These are phyloP conservation scores for Rutidosis leptorrhynchoides DNA, from an alignment of 129 eudicot genomes.

Conservation along the genomic window DNA sequence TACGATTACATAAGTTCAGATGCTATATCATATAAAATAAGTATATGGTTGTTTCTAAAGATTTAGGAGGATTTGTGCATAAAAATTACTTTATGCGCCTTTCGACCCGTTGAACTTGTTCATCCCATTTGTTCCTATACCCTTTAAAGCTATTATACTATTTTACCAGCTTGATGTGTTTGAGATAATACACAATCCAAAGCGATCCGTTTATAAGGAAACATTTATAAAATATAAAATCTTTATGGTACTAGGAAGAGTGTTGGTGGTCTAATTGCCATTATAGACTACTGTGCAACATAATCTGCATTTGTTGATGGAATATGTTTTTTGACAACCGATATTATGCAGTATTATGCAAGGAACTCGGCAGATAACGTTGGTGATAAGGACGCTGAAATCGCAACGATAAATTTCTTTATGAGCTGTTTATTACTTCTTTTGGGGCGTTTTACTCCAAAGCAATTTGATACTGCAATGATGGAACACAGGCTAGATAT, in stretches of 20 bases:
- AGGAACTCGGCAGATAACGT: slow-evolving; percentile 44
- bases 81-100: neutral
- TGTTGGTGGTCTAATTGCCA: too few relatives aligned
- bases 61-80: neutral
- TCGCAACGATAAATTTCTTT: slow-evolving; percentile 73
- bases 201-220: too few relatives aligned
- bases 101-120: neutral
- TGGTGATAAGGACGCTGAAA: slow-evolving; percentile 46
- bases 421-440: slow-evolving; percentile 76
- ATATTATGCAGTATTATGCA: slow-evolving; percentile 59
- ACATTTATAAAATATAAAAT: too few relatives aligned
- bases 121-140: too few relatives aligned
- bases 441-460: slow-evolving; percentile 60
- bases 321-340: slow-evolving; percentile 20
- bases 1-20: neutral
- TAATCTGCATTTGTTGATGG: too few relatives aligned
- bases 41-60: neutral
- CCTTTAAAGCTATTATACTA: too few relatives aligned
- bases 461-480: slow-evolving; percentile 59
- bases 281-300: too few relatives aligned
- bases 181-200: too few relatives aligned
- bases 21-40: neutral
- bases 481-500: slow-evolving; percentile 53
- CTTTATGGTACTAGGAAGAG: too few relatives aligned
- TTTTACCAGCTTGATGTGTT: too few relatives aligned